Evolutionary conservation across 192 early-diverging fungal genomes (phyloP), one percentile per base, ranked within the genome.

Genomic region (Glomus cerebriforme): DNA sequence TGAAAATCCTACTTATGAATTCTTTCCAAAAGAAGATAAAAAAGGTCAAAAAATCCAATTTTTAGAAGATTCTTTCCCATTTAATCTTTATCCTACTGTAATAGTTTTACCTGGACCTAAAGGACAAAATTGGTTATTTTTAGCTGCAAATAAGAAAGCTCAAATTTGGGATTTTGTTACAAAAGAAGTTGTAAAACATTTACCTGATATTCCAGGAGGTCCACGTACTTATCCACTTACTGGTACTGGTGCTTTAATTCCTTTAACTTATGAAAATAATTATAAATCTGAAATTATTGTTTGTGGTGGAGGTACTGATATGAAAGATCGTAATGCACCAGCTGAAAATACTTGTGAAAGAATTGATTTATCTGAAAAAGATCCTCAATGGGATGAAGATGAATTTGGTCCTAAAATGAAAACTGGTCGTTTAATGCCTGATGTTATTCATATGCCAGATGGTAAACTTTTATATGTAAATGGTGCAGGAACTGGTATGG

Each of bases 391-490:
- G 88, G 75, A 82, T 54, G 85, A 86, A 82, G 88, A 90, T 12
- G 78, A 78, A 1, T 86, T 86, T 79, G 79, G 82, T 22, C 63
- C 73, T 22, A 79, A 79, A 37, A 80, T 19, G 17, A 0, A 79
- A 1, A 58, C 83, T 31, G 84, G 83, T 2, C 60, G 88, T 19
- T 37, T 90, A 72, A 90, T 90, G 88, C 85, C 83, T 0, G 88
- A 90, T 78, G 39, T 80, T 47, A 79, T 86, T 3, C 29, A 84
- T 31, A 72, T 88, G 1, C 47, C 87, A 1, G 91, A 92, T 43
- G 88, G 90, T 34, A 89, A 85, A 0, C 62, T 91, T 1, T 62
- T 92, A 29, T 85, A 89, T 64, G 81, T 92, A 9, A 92, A 92
- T 79, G 91, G 91, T 12, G 88, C 88, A 10, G 81, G 82, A 39